Conservation (phyloP, 75 land plant species). For the Adiantum capillusveneris region DNA sequence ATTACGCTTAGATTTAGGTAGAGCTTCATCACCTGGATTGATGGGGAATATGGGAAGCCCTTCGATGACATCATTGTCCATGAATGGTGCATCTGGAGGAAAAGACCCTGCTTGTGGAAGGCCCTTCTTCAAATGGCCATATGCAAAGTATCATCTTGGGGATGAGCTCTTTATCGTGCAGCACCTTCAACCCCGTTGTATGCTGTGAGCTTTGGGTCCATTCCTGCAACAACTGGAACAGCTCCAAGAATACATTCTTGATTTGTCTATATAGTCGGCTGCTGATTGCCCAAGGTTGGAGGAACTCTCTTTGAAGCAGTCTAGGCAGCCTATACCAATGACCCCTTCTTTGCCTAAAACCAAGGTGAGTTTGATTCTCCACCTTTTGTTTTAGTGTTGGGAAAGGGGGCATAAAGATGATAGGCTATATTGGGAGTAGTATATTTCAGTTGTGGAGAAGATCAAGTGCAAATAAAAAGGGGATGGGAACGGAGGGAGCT, state of each 20-base stretch:
- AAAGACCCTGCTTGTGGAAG: slow-evolving; percentile 67
- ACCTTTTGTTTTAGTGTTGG: neutral
- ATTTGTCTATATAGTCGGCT: neutral
- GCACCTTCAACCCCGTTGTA: slow-evolving; percentile 8
- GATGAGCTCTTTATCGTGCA: neutral
- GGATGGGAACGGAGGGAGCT: no score
- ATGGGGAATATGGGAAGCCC: slow-evolving; percentile 28
- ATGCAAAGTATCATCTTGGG: neutral
- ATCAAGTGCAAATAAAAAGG: no score
- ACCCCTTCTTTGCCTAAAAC: slow-evolving; percentile 64
- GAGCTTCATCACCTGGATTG: slow-evolving; percentile 57
- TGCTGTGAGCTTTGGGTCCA: slow-evolving; percentile 8
- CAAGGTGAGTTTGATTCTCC: no score
- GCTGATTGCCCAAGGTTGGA: slow-evolving; percentile 51
- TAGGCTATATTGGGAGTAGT: no score
- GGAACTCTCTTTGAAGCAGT: slow-evolving; percentile 68
- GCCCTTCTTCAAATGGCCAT: slow-evolving; percentile 37
- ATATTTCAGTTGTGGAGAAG: no score
- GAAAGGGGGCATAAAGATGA: neutral
- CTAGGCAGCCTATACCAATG: slow-evolving; percentile 65
- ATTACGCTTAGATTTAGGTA: slow-evolving; percentile 21
- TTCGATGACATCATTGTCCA: slow-evolving; percentile 17
- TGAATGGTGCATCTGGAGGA: slow-evolving; percentile 21
- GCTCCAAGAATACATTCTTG: no score
- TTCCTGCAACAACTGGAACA: slow-evolving; percentile 7